Percentiles rank a stretch among this genome's conserved stretches.
phyloP scores from a whole-genome alignment of 2,329 filamentous ascomycete genomes.

The Ophiostoma sp. region DNA sequence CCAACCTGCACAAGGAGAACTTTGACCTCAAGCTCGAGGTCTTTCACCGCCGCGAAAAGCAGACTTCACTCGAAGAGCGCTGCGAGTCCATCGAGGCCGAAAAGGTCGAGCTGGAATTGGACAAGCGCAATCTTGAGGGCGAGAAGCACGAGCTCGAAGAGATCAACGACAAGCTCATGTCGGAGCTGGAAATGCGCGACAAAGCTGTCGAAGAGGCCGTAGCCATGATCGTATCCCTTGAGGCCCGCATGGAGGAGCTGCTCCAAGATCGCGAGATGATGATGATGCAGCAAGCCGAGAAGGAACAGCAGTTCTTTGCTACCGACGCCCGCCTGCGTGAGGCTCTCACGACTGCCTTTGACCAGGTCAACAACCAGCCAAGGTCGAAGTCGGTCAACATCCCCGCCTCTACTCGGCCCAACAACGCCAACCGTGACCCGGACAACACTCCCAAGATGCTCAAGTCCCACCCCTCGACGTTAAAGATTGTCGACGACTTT shows the following conservation, averaged over 20 bases:
- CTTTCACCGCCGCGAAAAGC: slow-evolving; percentile 61
- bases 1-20: slow-evolving; percentile 67
- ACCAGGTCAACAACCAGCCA: not conserved
- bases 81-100: slow-evolving; percentile 49
- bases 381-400: not conserved
- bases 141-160: slow-evolving; percentile 55
- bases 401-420: too few relatives aligned
- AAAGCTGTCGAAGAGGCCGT: slow-evolving; percentile 67
- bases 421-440: not conserved
- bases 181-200: slow-evolving; percentile 62
- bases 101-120: slow-evolving; percentile 54
- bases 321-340: slow-evolving; percentile 30
- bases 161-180: slow-evolving; percentile 52
- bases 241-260: slow-evolving; percentile 53
- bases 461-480: not conserved
- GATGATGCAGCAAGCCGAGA: slow-evolving; percentile 48
- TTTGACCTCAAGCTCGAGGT: slow-evolving; percentile 71
- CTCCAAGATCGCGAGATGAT: slow-evolving; percentile 50
- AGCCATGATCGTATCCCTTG: slow-evolving; percentile 60
- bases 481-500: slow-evolving; percentile 30
- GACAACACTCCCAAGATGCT: slow-evolving; percentile 22
- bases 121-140: slow-evolving; percentile 54
- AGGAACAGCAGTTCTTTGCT: slow-evolving; percentile 34
- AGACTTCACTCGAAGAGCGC: slow-evolving; percentile 46
- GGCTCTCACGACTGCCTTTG: slow-evolving; percentile 21